phyloP scores from a whole-genome alignment of 2,329 filamentous ascomycete species.

The Fusarium sp. region DNA sequence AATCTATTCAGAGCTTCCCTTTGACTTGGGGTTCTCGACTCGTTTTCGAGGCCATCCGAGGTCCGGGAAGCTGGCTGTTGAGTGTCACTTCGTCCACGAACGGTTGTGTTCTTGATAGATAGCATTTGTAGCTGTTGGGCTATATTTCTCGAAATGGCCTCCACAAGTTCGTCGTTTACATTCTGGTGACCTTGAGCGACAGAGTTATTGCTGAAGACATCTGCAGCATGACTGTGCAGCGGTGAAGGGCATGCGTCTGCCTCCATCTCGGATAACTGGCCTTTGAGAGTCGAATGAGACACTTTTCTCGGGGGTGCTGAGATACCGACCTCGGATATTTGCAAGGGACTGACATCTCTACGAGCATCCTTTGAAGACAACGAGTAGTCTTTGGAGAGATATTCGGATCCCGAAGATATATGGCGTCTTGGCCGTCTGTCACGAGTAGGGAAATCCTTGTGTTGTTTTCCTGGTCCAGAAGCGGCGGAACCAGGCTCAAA shows the following conservation, averaged over 20 bases:
- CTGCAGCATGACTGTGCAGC: constrained; percentile 12
- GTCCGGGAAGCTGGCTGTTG: background rate
- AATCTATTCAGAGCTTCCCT: constrained; percentile 52
- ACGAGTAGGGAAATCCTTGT: background rate
- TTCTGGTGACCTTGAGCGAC: constrained; percentile 43
- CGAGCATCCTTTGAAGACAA: background rate
- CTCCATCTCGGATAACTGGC: background rate
- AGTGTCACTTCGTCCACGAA: background rate
- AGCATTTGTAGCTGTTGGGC: constrained; percentile 56
- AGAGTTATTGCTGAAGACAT: constrained; percentile 17
- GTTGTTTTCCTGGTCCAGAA: background rate
- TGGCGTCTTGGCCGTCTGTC: background rate
- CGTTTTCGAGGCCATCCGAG: constrained; percentile 7
- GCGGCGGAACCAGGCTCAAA: background rate
- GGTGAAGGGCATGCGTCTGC: too few species aligned
- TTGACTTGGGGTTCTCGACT: constrained; percentile 56
- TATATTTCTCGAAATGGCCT: constrained; percentile 56
- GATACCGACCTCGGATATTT: background rate
- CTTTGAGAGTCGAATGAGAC: background rate
- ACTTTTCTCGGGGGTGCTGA: background rate
- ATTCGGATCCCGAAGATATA: background rate
- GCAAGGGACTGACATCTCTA: background rate
- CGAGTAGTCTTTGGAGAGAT: background rate
- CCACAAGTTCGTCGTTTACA: constrained; percentile 52
- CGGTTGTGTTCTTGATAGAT: constrained; percentile 37